Evolutionary conservation across 768 basidiomycete genomes (phyloP).

Genomic region (Exidia glandulosa): DNA sequence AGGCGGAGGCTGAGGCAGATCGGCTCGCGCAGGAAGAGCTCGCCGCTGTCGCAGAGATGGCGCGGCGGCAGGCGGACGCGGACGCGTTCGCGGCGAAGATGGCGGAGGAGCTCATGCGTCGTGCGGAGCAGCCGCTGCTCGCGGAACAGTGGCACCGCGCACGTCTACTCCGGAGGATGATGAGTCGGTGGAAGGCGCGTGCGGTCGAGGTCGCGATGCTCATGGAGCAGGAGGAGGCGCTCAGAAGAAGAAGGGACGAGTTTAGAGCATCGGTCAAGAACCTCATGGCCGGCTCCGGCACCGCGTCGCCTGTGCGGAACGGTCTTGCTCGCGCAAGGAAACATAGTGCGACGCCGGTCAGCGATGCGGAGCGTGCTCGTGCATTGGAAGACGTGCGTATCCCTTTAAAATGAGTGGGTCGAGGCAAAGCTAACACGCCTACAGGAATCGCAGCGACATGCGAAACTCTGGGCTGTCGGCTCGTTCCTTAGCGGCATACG

Average conservation of each 20-base stretch:
- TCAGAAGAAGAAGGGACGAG: constrained; percentile 10
- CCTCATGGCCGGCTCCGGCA: not conserved
- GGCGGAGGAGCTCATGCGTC: constrained; percentile 1
- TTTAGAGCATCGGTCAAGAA: not conserved
- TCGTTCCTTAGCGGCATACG: constrained; percentile 49
- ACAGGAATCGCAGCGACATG: constrained; percentile 64
- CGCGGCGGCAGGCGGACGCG: not conserved
- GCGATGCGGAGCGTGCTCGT: constrained; percentile 51
- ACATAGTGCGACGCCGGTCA: not conserved
- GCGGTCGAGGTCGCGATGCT: constrained; percentile 1
- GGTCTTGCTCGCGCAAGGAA: not conserved
- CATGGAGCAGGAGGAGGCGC: constrained; percentile 10
- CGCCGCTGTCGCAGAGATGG: not conserved
- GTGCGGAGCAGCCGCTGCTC: not conserved
- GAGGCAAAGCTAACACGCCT: constrained; percentile 4
- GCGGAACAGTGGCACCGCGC: not conserved
- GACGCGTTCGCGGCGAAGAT: not conserved
- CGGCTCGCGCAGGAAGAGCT: constrained; percentile 1
- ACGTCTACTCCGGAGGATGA: constrained; percentile 2
- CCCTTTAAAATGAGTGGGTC: constrained; percentile 9
- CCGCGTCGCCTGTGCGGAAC: not conserved
- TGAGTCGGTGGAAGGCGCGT: not conserved
- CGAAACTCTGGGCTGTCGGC: constrained; percentile 61
- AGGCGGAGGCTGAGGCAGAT: not conserved
- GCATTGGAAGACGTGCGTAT: constrained; percentile 55